Base-by-base conservation (phyloP, 2,329 filamentous ascomycete genomes). In the Aspergillus carbonarius region DNA sequence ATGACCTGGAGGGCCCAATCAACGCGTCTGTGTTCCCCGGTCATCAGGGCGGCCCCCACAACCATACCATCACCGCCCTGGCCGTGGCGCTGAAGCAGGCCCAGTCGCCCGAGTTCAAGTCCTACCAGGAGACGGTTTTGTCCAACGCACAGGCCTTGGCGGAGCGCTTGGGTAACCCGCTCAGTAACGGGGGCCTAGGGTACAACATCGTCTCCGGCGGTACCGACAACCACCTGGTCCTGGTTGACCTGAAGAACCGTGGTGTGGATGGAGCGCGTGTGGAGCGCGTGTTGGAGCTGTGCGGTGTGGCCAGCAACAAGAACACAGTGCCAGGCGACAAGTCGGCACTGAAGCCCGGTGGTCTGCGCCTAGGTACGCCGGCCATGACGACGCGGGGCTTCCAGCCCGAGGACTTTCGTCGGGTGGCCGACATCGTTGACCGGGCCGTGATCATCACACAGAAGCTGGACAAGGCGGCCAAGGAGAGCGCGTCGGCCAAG, bases 21-120 rank as follows among this genome's bases (percentile, higher is more conserved):
- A 99, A 99, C 83, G 93, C 96, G 78, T 98, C 95, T 58, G 95
- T 99, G 76, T 99, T 99, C 87, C 95, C 95, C 57, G 95, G 95
- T 62, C 95, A 99, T 82, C 95, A 99, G 82, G 95, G 95, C 74
- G 95, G 95, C 32, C 95, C 95, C 54, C 95, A 99, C 85, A 99
- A 99, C 84, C 95, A 99, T 86, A 99, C 95, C 75, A 99, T 99
- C 81, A 98, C 93, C 62, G 95, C 95, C 52, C 85, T 99, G 63
- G 88, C 95, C 35, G 95, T 99, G 59, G 95, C 95, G 46, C 84
- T 99, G 65, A 93, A 96, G 82, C 95, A 99, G 82, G 93, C 95
- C 23, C 88, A 92, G 68, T 88, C 86, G 53, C 87, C 89, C 56
- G 93, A 98, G 68, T 99, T 98, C 86, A 90, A 90, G 81, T 83